Conservation (phyloP, 768 basidiomycete genomes). For the Crepidotus variabilis region DNA sequence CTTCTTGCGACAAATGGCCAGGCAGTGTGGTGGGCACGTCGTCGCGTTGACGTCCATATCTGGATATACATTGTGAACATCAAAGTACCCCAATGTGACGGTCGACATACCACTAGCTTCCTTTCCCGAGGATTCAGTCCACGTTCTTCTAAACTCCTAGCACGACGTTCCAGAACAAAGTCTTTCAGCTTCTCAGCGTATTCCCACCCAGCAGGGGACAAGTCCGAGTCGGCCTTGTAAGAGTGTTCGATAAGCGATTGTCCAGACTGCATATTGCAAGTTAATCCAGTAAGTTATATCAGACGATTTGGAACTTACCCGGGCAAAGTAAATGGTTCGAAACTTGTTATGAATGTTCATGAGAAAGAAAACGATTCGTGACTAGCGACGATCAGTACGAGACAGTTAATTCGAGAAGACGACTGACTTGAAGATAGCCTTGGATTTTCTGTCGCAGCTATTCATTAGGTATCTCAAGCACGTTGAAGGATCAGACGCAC, state of each 20-base stretch:
- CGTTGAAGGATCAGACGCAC: constrained; percentile 35
- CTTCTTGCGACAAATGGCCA: constrained; percentile 78
- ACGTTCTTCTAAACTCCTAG: constrained; percentile 69
- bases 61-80: constrained; percentile 22
- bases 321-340: constrained; percentile 93
- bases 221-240: constrained; percentile 96
- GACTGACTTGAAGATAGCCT: constrained; percentile 80
- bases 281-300: background rate
- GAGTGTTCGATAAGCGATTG: constrained; percentile 98
- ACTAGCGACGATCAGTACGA: constrained; percentile 38
- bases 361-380: constrained; percentile 94
- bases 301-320: constrained; percentile 47
- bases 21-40: constrained; percentile 91
- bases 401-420: background rate
- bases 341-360: constrained; percentile 98
- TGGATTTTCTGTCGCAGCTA: constrained; percentile 58
- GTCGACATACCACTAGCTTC: constrained; percentile 57
- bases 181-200: constrained; percentile 89
- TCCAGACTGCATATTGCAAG: constrained; percentile 63
- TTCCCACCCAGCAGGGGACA: constrained; percentile 94
- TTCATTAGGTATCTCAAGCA: background rate
- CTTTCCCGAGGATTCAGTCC: constrained; percentile 60
- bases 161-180: constrained; percentile 81
- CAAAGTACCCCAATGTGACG: background rate
- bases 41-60: constrained; percentile 97